A percentile compares a stretch with the other conserved stretches of the same genome.
Conservation (phyloP, 2,329 filamentous ascomycete genomes). For the Chaetomium strumarium region DNA sequence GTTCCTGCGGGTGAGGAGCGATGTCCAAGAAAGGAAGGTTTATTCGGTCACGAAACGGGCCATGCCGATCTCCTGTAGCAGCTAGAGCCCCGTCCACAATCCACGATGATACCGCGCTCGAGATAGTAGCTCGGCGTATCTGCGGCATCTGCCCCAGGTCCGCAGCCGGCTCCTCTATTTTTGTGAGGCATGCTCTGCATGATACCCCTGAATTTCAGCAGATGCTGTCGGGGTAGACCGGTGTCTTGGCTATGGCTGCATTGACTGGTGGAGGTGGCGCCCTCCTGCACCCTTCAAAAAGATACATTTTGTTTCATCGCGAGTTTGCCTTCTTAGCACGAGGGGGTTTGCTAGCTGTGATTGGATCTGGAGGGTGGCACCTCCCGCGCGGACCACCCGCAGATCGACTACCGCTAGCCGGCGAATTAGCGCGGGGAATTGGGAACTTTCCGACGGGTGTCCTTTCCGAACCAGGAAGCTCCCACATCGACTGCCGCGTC, state of each 20-base stretch:
- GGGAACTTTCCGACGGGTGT: not conserved
- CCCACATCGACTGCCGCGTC: not conserved
- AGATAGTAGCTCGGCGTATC: not conserved
- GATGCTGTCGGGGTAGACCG: no score
- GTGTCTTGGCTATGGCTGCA: not conserved
- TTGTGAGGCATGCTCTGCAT: not conserved
- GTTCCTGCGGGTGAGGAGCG: not conserved
- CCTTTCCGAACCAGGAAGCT: conserved; percentile 7
- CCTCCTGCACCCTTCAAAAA: not conserved
- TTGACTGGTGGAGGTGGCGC: not conserved
- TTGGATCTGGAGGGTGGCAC: not conserved
- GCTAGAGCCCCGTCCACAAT: not conserved
- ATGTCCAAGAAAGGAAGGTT: conserved; percentile 9
- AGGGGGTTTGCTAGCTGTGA: not conserved
- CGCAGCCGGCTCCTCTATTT: not conserved
- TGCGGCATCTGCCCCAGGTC: not conserved
- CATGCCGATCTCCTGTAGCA: not conserved
- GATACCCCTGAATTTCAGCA: conserved; percentile 4
- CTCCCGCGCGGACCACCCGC: not conserved
- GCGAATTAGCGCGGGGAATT: not conserved
- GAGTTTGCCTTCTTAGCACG: not conserved
- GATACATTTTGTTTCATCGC: conserved; percentile 1
- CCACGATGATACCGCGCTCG: not conserved
- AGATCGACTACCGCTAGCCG: not conserved
- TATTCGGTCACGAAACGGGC: not conserved